Percentiles rank a stretch among this genome's conserved stretches.
These are phyloP conservation scores for Cyberlindnera subsufficiens DNA, from an alignment of 805 yeast species.

Conservation along the genomic window DNA sequence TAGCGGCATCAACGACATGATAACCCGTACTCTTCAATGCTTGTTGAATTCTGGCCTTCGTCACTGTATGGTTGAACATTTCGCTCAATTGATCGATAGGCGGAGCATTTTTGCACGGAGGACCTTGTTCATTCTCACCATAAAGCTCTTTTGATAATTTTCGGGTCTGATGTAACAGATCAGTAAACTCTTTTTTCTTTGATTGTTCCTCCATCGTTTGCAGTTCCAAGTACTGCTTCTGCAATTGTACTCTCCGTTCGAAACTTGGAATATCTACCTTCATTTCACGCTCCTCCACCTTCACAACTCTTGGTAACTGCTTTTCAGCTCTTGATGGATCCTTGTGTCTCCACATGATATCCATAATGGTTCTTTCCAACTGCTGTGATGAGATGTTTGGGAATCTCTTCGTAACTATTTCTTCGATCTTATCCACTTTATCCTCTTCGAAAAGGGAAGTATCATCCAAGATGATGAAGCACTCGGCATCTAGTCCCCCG, in stretches of 20 bases:
- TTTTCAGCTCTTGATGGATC: conserved; percentile 22
- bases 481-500: conserved; percentile 19
- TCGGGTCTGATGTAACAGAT: conserved; percentile 14
- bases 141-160: conserved; percentile 16
- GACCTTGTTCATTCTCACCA: conserved; percentile 10
- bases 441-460: conserved; percentile 30
- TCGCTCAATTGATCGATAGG: conserved; percentile 33
- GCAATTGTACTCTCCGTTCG: conserved; percentile 22
- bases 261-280: conserved; percentile 20
- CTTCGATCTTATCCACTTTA: conserved; percentile 32
- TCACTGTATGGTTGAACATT: conserved; percentile 26
- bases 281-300: conserved; percentile 13
- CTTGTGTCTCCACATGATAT: conserved; percentile 35
- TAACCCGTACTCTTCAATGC: conserved; percentile 32
- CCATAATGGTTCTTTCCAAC: conserved; percentile 31
- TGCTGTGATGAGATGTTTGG: conserved; percentile 17
- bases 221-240: conserved; percentile 17
- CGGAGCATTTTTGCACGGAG: conserved; percentile 10
- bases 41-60: conserved; percentile 29
- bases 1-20: conserved; percentile 25
- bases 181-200: conserved; percentile 12
- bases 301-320: conserved; percentile 17
- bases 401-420: conserved; percentile 22
- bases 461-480: conserved; percentile 29
- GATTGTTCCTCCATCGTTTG: conserved; percentile 2